Base-by-base conservation (phyloP, 1,139 yeast genomes). In the Debaryomycetaceae sp. region DNA sequence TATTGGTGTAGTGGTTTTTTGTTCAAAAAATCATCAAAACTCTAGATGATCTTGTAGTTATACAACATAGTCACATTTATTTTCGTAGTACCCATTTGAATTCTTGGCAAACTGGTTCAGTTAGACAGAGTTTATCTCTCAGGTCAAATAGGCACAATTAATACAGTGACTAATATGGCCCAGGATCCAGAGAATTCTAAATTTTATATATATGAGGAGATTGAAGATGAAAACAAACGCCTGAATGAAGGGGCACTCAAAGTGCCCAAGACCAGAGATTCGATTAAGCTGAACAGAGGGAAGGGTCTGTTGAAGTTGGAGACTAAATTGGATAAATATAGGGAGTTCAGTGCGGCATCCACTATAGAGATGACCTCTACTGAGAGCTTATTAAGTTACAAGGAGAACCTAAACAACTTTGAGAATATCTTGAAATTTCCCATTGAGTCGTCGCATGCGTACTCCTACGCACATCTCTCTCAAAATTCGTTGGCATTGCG, bases 401-500 rank as follows among this genome's bases (percentile, higher is more conserved):
- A 22, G 11, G 26, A 22, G 11, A 22, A 22, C 26, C 26, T 22
- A 22, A 22, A 22, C 26, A 60, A 52, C 37, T 43, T 56, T 17
- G 58, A 58, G 33, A 70, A 66, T 34, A 59, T 61, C 15, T 45
- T 61, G 37, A 73, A 70, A 49, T 85, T 84, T 55, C 88, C 95
- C 5, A 79, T 82, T 16, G 92, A 85, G 55, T 84, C 94, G 8
- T 78, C 94, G 2, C 92, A 86, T 56, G 85, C 95, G 2, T 87
- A 85, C 55, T 86, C 95, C 0, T 87, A 87, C 58, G 89, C 94
- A 5, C 87, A 85, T 44, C 67, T 86, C 41, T 83, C 94, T 4
- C 92, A 89, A 16, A 84, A 85, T 53, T 83, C 95, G 1, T 62
- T 87, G 42, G 87, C 94, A 0, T 77, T 87, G 40, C 67, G 96